Conservation (phyloP, 2,329 filamentous ascomycete genomes). For the Alternaria consortialis region DNA sequence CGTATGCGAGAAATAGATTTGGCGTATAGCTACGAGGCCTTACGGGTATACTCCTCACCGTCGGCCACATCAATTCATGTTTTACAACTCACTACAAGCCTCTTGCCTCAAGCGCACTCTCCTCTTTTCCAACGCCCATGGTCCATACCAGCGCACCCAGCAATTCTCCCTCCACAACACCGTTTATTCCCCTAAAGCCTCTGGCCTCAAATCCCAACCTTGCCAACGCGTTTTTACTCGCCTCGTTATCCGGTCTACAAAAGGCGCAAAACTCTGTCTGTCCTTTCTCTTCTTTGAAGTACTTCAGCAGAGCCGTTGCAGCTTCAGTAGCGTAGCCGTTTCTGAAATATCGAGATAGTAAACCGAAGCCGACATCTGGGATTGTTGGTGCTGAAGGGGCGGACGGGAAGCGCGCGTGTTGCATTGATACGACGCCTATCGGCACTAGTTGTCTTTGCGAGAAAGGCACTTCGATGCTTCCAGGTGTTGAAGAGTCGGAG, state of each 20-base stretch:
- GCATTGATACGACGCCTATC: conserved; percentile 36
- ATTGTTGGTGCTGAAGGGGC: conserved; percentile 23
- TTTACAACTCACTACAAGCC: not conserved
- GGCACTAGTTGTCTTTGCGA: conserved; percentile 1
- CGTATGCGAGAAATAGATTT: not conserved
- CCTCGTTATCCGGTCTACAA: conserved; percentile 26
- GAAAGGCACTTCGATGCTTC: not conserved
- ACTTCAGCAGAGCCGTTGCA: conserved; percentile 17
- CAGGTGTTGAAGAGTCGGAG: not conserved
- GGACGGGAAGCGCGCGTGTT: conserved; percentile 29
- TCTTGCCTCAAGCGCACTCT: conserved; percentile 8
- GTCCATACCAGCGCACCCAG: conserved; percentile 20
- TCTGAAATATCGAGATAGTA: conserved; percentile 20
- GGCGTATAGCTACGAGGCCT: not conserved
- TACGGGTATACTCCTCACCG: not conserved
- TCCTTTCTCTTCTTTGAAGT: conserved; percentile 18
- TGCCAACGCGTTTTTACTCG: conserved; percentile 27
- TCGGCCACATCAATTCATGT: not conserved
- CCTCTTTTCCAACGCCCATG: conserved; percentile 6
- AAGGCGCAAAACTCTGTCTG: conserved; percentile 24
- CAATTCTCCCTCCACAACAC: not conserved
- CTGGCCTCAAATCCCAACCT: conserved; percentile 31
- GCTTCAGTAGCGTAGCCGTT: conserved; percentile 36
- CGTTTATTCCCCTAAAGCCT: conserved; percentile 14
- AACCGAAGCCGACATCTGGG: conserved; percentile 35